A percentile compares a stretch with the other conserved stretches of the same genome.
phyloP scores from a whole-genome alignment of 345 rosid species.

The Passiflora organensis region DNA sequence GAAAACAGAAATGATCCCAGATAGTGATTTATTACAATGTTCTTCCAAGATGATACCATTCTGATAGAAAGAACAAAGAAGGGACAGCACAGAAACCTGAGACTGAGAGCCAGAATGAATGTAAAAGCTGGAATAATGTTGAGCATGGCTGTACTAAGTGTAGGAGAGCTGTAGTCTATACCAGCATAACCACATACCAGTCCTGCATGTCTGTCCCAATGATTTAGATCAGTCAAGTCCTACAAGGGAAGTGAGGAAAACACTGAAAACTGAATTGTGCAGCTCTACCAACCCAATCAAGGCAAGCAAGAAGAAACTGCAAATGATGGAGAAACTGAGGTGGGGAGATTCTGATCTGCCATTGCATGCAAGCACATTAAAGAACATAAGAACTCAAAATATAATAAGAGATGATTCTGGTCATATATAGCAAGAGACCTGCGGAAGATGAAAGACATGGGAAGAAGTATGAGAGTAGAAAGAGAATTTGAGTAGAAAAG shows the following conservation, averaged over 20 bases:
- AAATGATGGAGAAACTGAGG: slow-evolving; percentile 23
- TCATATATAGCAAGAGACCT: slow-evolving; percentile 20
- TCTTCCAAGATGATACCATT: too few relatives aligned
- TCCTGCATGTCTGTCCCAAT: background rate
- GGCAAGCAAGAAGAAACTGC: slow-evolving; percentile 38
- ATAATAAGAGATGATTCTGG: background rate
- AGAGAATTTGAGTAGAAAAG: slow-evolving; percentile 38
- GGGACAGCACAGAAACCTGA: background rate
- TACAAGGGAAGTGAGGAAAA: background rate
- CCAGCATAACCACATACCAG: slow-evolving; percentile 14
- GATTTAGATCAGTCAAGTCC: background rate
- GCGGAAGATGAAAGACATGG: slow-evolving; percentile 37
- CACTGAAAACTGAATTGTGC: too few relatives aligned
- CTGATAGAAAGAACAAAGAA: background rate
- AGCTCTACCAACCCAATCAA: slow-evolving; percentile 37
- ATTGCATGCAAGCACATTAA: background rate
- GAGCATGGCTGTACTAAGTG: slow-evolving; percentile 19
- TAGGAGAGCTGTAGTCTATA: slow-evolving; percentile 26
- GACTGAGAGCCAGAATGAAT: slow-evolving; percentile 21
- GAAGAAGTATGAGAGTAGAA: slow-evolving; percentile 39
- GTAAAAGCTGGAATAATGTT: slow-evolving; percentile 29
- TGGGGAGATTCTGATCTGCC: slow-evolving; percentile 31
- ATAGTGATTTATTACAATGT: too few relatives aligned
- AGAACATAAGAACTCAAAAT: background rate
- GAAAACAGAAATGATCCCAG: too few relatives aligned